Evolutionary conservation across 768 basidiomycete genomes (phyloP).

Genomic region (Lactarius psammicola): DNA sequence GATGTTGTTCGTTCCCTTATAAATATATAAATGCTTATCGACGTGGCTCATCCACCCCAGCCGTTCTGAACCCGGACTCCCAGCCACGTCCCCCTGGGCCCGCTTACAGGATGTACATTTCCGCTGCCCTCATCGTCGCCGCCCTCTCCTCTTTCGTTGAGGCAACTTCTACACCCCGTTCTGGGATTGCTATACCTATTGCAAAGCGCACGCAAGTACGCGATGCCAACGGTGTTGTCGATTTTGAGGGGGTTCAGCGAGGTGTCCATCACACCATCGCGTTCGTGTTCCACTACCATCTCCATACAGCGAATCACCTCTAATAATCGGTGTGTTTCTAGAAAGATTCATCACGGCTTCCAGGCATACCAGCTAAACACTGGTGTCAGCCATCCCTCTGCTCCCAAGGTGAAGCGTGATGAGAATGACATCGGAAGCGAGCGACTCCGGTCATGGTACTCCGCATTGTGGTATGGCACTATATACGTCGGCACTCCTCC

Average conservation of each 20-base stretch:
- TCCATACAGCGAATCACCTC: background rate
- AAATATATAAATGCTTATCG: background rate
- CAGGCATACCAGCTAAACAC: slow-evolving; percentile 8
- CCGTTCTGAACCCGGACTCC: too few species aligned
- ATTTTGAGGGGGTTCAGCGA: background rate
- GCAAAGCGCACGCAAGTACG: background rate
- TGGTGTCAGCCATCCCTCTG: background rate
- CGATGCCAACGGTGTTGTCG: background rate
- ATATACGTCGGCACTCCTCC: slow-evolving; percentile 21
- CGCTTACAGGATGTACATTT: background rate
- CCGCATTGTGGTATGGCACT: slow-evolving; percentile 9
- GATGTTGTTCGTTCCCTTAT: too few species aligned
- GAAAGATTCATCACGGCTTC: slow-evolving; percentile 11
- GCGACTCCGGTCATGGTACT: too few species aligned
- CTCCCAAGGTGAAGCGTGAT: background rate
- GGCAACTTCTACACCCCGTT: background rate
- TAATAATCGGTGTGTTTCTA: background rate
- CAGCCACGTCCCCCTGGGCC: too few species aligned
- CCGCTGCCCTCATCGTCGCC: background rate
- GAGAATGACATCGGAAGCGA: background rate
- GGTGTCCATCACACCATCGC: background rate
- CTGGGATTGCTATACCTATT: slow-evolving; percentile 6
- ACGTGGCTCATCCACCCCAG: too few species aligned
- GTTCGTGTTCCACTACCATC: background rate
- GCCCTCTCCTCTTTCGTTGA: background rate